Evolutionary conservation across 257 asterid genomes (phyloP), one percentile per base, ranked within the genome.

Genomic region (Scutellaria barbata): DNA sequence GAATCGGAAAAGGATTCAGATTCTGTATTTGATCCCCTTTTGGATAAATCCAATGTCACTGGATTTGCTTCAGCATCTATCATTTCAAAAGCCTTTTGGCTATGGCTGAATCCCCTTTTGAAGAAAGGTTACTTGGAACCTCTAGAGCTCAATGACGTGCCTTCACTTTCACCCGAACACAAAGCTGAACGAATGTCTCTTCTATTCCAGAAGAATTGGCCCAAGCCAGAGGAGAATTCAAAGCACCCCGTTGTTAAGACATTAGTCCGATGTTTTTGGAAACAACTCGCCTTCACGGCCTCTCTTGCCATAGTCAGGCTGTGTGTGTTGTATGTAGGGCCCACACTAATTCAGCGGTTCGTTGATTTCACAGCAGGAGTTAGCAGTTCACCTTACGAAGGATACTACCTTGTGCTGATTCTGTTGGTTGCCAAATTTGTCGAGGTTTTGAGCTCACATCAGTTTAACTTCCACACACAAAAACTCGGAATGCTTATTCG

Each of bases 401-500:
- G 96, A 47, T 94, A 91, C 80, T 86, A 86, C 52, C 95, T 94
- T 1, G 96, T 94, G 0, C 8, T 66, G 4, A 74, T 81, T 62
- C 89, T 94, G 18, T 48, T 94, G 13, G 69, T 74, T 1, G 87
- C 98, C 5, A 94, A 94, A 61, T 94, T 94, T 18, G 71, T 88
- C 0, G 99, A 94, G 66, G 96, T 88, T 61, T 80, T 92, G 79
- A 75, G 83, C 81, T 84, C 96, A 0, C 99, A 94, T 43, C 99
- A 94, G 66, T 94, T 94, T 55, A 89, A 91, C 72, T 94, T 94
- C 81, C 80, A 89, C 40, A 87, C 96, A 1, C 98, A 94, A 59
- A 91, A 91, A 67, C 92, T 91, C 0, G 99, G 99, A 0, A 88
- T 89, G 96, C 88, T 83, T 11, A 89, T 94, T 12, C 94, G 98